Percentiles rank a stretch among this genome's conserved stretches.
Evolutionary conservation across 2,329 filamentous ascomycete species (phyloP).

Genomic region (Xylariales sp.): DNA sequence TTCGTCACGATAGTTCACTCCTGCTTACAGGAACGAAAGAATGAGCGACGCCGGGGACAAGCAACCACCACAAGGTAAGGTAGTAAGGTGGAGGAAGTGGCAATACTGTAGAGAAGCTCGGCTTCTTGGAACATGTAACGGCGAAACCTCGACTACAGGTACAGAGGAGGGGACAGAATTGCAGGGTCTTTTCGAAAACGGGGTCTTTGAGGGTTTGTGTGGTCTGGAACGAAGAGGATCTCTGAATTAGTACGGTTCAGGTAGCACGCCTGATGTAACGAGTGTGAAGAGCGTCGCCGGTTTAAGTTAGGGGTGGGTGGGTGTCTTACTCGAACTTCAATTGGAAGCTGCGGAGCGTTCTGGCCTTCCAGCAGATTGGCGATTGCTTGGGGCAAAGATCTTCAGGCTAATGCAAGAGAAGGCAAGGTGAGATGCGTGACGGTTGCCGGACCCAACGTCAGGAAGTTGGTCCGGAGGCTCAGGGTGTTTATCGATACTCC

Average conservation of each 20-base stretch:
- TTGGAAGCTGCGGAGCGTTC: not conserved
- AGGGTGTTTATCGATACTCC: no score
- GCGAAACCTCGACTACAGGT: not conserved
- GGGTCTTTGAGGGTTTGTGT: slow-evolving; percentile 6
- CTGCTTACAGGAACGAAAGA: no score
- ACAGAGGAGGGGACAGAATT: not conserved
- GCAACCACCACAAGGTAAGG: not conserved
- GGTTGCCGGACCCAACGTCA: slow-evolving; percentile 1
- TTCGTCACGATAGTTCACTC: no score
- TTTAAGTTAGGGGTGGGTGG: no score
- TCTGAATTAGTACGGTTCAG: no score
- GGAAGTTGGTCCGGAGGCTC: not conserved
- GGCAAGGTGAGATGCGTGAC: slow-evolving; percentile 2
- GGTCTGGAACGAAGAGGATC: no score
- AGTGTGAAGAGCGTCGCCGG: no score
- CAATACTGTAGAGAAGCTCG: not conserved
- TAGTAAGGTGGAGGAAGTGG: not conserved
- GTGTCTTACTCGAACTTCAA: not conserved
- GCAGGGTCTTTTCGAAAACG: slow-evolving; percentile 5
- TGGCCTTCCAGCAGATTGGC: not conserved
- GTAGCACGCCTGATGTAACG: no score
- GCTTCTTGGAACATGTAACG: slow-evolving; percentile 1
- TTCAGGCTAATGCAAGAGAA: not conserved
- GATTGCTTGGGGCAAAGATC: slow-evolving; percentile 2
- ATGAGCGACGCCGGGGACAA: not conserved